Base-by-base conservation (phyloP, 148 eudicot genomes). In the Nepenthes gracilis region DNA sequence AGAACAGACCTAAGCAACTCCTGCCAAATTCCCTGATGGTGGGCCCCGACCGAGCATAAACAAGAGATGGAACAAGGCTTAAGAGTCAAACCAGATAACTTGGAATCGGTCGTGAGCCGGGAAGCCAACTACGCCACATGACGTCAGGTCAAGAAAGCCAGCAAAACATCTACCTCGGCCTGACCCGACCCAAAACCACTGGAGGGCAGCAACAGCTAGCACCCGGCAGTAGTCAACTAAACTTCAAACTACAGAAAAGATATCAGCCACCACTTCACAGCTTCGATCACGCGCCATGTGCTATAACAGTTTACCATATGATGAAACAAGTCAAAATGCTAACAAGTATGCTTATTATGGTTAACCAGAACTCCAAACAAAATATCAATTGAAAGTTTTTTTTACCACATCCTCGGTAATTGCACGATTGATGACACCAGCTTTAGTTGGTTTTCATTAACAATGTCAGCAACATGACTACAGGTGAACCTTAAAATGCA, bases 321-420 rank as follows among this genome's bases (percentile, higher is more conserved):
- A 8, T 12, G 12, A 47, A 47, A 12, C 12, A 12, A 11, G 54
- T 50, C 54, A 50, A 50, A 50, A 50, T 14, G 1, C 54, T 50
- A 50, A 12, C 54, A 50, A 2, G 54, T 14, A 47, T 6, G 54
- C 4, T 11, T 50, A 2, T 50, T 50, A 50, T 11, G 14, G 3
- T 12, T 12, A 50, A 50, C 54, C 12, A 50, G 54, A 50, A 50
- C 54, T 50, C 54, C 54, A 50, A 50, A 6, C 3, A 12, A 50
- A 50, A 2, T 2, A 50, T 4, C 45, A 50, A 14, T 12, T 2
- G 12, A 12, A 12, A 50, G 1, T 2, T 14, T 50, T 23, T 23
- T 5, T 70, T 71, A 75, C 79, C 79, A 65, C 67, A 54, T 59
- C 71, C 68, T 35, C 11, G 3, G 48, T 51, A n/a, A 58, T 47